Conservation (phyloP, 768 basidiomycete species). For the Lentinula boryana region DNA sequence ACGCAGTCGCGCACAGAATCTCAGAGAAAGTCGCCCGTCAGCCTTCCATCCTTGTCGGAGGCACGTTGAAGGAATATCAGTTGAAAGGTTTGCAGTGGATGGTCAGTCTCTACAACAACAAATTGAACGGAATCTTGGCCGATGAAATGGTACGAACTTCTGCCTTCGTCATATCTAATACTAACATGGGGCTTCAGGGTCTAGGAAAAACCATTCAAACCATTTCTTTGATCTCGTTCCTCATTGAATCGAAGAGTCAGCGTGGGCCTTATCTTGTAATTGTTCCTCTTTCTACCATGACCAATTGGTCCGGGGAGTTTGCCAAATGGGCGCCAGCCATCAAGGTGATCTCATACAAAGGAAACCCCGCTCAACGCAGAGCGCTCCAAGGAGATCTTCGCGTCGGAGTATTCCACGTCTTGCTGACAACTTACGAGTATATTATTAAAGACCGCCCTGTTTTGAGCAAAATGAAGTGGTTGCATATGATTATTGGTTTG, state of each 20-base stretch:
- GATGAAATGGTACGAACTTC: slow-evolving; percentile 77
- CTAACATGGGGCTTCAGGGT: slow-evolving; percentile 46
- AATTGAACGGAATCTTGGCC: slow-evolving; percentile 89
- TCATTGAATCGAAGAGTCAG: slow-evolving; percentile 86
- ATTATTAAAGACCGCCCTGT: slow-evolving; percentile 95
- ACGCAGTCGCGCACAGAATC: slow-evolving; percentile 89
- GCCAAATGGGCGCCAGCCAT: slow-evolving; percentile 94
- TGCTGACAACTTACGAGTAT: slow-evolving; percentile 94
- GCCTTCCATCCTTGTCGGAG: slow-evolving; percentile 73
- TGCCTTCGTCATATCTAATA: slow-evolving; percentile 3
- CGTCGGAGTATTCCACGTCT: slow-evolving; percentile 80
- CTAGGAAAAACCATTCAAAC: slow-evolving; percentile 94
- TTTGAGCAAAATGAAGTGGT: slow-evolving; percentile 88
- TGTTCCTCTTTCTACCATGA: slow-evolving; percentile 93
- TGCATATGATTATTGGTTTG: slow-evolving; percentile 94
- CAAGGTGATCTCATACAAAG: slow-evolving; percentile 81
- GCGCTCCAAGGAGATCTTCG: slow-evolving; percentile 74
- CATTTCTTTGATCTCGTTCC: slow-evolving; percentile 91
- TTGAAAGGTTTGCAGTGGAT: slow-evolving; percentile 96
- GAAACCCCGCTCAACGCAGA: slow-evolving; percentile 80
- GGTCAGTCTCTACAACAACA: slow-evolving; percentile 97
- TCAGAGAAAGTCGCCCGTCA: slow-evolving; percentile 80
- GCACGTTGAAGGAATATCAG: slow-evolving; percentile 92
- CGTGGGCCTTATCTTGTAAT: slow-evolving; percentile 95
- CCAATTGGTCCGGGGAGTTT: slow-evolving; percentile 96